These are phyloP conservation scores for Medicago truncatula DNA, from an alignment of 306 rosid species.

Conservation along the genomic window DNA sequence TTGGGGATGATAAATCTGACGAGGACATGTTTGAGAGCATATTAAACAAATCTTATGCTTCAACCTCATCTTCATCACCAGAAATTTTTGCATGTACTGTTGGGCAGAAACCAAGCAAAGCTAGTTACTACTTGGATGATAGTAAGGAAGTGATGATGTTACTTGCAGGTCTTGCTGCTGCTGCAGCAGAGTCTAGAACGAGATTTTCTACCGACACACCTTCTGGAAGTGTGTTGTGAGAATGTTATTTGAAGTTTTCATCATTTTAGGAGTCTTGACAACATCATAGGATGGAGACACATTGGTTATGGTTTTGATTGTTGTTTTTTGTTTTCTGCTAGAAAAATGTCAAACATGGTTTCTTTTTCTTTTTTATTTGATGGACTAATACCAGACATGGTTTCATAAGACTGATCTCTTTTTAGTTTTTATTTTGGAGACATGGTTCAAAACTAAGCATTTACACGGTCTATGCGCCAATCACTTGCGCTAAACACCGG, in stretches of 20 bases:
- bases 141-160: slow-evolving; percentile 63
- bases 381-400: too few relatives aligned
- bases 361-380: too few relatives aligned
- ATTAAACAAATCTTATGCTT: slow-evolving; percentile 49
- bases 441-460: too few relatives aligned
- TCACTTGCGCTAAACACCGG: too few relatives aligned
- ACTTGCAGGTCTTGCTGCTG: slow-evolving; percentile 65
- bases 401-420: too few relatives aligned
- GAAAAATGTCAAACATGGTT: too few relatives aligned
- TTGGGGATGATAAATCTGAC: slow-evolving; percentile 56
- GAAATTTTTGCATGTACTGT: slow-evolving; percentile 91
- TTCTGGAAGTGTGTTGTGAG: slow-evolving; percentile 46
- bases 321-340: background rate
- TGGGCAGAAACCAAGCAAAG: slow-evolving; percentile 96
- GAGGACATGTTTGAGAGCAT: slow-evolving; percentile 73
- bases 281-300: slow-evolving; percentile 34
- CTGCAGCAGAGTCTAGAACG: slow-evolving; percentile 48
- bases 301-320: slow-evolving; percentile 25
- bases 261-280: slow-evolving; percentile 3
- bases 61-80: slow-evolving; percentile 49
- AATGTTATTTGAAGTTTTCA: slow-evolving; percentile 43
- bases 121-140: slow-evolving; percentile 85
- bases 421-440: too few relatives aligned
- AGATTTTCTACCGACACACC: slow-evolving; percentile 40
- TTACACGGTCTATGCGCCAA: too few relatives aligned